Evolutionary conservation across 441 rosid species (phyloP).

Genomic region (Metrosideros polymorpha): DNA sequence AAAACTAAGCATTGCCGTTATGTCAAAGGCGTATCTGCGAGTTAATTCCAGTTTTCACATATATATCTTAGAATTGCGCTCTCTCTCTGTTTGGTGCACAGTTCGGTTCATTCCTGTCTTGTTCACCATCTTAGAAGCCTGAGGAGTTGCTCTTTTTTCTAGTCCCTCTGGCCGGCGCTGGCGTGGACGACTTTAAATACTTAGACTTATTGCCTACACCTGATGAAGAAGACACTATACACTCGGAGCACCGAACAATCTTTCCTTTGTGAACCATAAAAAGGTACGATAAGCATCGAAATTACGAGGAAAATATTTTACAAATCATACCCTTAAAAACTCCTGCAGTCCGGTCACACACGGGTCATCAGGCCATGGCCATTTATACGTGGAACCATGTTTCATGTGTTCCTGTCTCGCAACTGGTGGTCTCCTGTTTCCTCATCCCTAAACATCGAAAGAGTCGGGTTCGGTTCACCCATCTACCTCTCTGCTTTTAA

Average conservation of each 20-base stretch:
- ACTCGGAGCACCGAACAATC: not conserved
- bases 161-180: too few species aligned
- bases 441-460: not conserved
- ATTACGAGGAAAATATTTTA: not conserved
- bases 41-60: too few species aligned
- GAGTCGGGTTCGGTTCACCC: not conserved
- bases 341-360: not conserved
- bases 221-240: not conserved
- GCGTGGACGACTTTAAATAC: fast-evolving
- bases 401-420: not conserved
- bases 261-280: not conserved
- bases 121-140: too few species aligned
- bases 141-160: too few species aligned
- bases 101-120: too few species aligned
- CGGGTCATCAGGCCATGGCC: not conserved
- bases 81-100: too few species aligned
- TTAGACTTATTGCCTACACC: not conserved
- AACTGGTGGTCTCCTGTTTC: not conserved
- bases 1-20: too few species aligned
- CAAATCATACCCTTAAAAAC: not conserved
- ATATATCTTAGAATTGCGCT: too few species aligned
- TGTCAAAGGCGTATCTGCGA: too few species aligned
- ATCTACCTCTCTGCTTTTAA: not conserved
- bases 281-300: not conserved
- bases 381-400: not conserved